Conservation (phyloP, 2,329 filamentous ascomycete species). For the Diaporthe sp. region DNA sequence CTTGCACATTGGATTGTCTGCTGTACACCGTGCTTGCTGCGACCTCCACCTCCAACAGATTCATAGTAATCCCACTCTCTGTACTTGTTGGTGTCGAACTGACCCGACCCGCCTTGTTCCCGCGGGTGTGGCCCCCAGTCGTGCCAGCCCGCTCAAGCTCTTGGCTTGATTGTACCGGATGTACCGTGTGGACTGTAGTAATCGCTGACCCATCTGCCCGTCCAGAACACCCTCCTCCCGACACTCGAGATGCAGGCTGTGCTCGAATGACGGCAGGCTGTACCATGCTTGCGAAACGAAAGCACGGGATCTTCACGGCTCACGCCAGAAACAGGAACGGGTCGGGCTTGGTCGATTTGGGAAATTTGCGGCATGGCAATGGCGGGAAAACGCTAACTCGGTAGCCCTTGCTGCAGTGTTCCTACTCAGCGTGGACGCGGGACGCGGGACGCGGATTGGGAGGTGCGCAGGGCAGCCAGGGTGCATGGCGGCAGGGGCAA, state of each 20-base stretch:
- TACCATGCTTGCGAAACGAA: constrained; percentile 2
- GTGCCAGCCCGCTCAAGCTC: neutral
- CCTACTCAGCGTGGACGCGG: constrained; percentile 11
- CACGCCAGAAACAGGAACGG: constrained; percentile 13
- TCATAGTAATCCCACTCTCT: neutral
- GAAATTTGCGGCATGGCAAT: constrained; percentile 21
- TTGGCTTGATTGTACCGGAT: neutral
- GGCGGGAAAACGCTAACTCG: constrained; percentile 5
- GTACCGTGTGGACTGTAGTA: too few relatives aligned
- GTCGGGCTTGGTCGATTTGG: constrained; percentile 27
- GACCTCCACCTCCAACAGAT: neutral
- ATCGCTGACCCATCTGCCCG: neutral
- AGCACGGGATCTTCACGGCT: neutral
- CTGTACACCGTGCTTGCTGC: neutral
- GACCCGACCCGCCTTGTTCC: neutral
- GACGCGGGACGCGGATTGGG: neutral
- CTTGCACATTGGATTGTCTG: neutral
- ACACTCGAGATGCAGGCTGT: neutral
- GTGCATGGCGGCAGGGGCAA: constrained; percentile 15
- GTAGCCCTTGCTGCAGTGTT: neutral
- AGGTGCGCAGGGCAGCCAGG: neutral
- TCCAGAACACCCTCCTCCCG: neutral
- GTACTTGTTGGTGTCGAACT: neutral
- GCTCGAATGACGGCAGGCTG: neutral
- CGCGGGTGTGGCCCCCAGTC: neutral